Percentiles rank a stretch among this genome's conserved stretches.
phyloP scores from a whole-genome alignment of 306 rosid genomes.

The Prunus kanzakura region DNA sequence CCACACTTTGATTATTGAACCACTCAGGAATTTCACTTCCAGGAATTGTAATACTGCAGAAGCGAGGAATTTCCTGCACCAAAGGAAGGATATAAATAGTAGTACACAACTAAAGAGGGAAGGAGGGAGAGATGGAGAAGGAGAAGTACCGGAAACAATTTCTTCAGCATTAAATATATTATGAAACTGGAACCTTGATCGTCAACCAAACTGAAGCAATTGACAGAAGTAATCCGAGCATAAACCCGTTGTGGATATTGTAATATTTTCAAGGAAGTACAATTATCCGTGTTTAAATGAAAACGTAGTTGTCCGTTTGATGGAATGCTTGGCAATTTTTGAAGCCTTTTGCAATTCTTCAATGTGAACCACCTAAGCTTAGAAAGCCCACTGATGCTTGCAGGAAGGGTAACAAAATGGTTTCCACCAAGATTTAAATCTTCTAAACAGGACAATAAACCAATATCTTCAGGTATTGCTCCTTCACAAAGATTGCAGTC shows the following conservation, averaged over 20 bases:
- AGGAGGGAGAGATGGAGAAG: neutral
- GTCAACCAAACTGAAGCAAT: constrained; percentile 8
- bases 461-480: constrained; percentile 1
- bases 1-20: neutral
- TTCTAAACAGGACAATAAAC: neutral
- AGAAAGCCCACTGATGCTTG: constrained; percentile 13
- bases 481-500: constrained; percentile 4
- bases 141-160: neutral
- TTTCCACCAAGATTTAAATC: neutral
- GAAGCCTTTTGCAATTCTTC: neutral
- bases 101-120: neutral
- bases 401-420: neutral
- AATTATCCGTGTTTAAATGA: neutral
- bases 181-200: neutral
- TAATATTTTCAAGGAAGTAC: constrained; percentile 4
- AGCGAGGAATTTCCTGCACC: neutral
- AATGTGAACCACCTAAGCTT: accelerated
- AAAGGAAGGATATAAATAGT: neutral
- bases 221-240: neutral
- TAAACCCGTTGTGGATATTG: neutral
- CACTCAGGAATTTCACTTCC: constrained; percentile 11
- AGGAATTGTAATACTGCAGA: neutral
- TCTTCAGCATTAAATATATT: neutral
- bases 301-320: accelerated
- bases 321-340: constrained; percentile 9